Percentiles rank a stretch among this genome's conserved stretches.
These are phyloP conservation scores for Phytophthora meadii DNA, from an alignment of 352 stramenopile species.

Conservation along the genomic window DNA sequence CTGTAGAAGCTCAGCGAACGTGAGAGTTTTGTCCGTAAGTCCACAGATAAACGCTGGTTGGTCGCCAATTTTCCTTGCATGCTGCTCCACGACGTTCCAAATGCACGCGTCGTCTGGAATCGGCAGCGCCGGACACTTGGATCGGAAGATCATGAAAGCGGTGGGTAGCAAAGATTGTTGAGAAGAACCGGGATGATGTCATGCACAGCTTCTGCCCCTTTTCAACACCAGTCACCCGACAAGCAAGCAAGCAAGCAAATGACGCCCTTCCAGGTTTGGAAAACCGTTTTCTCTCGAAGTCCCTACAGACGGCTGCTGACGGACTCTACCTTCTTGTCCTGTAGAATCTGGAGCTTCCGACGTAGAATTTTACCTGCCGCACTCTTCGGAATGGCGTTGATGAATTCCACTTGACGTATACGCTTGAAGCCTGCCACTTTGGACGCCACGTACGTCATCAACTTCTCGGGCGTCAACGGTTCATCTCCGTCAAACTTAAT, in stretches of 20 bases:
- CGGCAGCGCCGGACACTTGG: conserved; percentile 30
- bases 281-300: too few species aligned
- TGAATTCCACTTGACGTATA: conserved; percentile 87
- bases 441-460: conserved; percentile 80
- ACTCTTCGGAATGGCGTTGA: conserved; percentile 87
- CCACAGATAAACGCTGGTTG: conserved; percentile 51
- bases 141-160: conserved; percentile 49
- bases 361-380: conserved; percentile 91
- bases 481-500: conserved; percentile 46
- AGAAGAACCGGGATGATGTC: too few species aligned
- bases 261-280: too few species aligned
- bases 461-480: conserved; percentile 9
- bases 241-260: not conserved
- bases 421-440: conserved; percentile 88
- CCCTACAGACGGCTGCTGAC: conserved; percentile 16
- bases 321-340: conserved; percentile 39
- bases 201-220: conserved; percentile 18
- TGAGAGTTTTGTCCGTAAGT: conserved; percentile 45
- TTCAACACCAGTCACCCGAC: conserved; percentile 20
- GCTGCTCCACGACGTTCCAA: conserved; percentile 49
- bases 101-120: conserved; percentile 44
- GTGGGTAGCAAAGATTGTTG: conserved; percentile 2
- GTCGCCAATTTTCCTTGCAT: conserved; percentile 32
- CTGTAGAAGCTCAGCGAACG: conserved; percentile 36
- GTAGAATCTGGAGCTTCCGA: conserved; percentile 67